Percentiles rank a stretch among this genome's conserved stretches.
phyloP scores from a whole-genome alignment of 129 eudicot species.

The Escallonia herrerae region DNA sequence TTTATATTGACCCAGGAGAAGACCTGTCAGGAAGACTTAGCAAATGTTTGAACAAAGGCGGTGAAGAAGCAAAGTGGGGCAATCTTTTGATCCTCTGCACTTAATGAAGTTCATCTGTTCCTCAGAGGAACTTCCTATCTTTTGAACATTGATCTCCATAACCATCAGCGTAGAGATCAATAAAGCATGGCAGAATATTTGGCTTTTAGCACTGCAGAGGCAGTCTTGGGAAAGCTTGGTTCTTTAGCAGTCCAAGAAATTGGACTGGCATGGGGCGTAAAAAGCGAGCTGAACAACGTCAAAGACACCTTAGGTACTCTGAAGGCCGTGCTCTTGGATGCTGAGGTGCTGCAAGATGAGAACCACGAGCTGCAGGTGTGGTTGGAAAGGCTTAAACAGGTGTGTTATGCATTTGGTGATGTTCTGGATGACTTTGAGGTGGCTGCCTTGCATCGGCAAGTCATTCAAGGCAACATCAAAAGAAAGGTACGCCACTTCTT shows the following conservation, averaged over 20 bases:
- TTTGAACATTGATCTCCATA: too few species aligned
- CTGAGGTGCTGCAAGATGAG: conserved; percentile 5
- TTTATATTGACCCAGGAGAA: too few species aligned
- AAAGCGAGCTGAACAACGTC: conserved; percentile 7
- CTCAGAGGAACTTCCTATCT: too few species aligned
- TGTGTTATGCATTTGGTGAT: conserved; percentile 7
- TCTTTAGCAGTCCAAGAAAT: conserved; percentile 5
- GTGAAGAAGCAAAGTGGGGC: too few species aligned
- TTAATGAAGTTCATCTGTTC: too few species aligned
- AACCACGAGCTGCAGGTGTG: conserved; percentile 7
- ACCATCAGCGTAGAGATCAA: too few species aligned
- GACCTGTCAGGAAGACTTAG: too few species aligned
- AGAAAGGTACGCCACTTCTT: not conserved
- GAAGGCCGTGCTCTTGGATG: conserved; percentile 7
- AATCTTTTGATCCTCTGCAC: too few species aligned
- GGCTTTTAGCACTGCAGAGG: not conserved
- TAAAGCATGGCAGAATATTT: not conserved
- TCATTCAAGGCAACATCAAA: not conserved
- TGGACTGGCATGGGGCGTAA: conserved; percentile 8
- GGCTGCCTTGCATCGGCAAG: not conserved
- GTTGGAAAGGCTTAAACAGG: conserved; percentile 14
- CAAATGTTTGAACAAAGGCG: too few species aligned
- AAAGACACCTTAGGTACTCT: conserved; percentile 10
- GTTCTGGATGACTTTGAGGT: conserved; percentile 3
- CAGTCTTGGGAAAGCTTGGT: not conserved